Evolutionary conservation across 305 asterid species (phyloP).

Genomic region (Fraxinus ornus): DNA sequence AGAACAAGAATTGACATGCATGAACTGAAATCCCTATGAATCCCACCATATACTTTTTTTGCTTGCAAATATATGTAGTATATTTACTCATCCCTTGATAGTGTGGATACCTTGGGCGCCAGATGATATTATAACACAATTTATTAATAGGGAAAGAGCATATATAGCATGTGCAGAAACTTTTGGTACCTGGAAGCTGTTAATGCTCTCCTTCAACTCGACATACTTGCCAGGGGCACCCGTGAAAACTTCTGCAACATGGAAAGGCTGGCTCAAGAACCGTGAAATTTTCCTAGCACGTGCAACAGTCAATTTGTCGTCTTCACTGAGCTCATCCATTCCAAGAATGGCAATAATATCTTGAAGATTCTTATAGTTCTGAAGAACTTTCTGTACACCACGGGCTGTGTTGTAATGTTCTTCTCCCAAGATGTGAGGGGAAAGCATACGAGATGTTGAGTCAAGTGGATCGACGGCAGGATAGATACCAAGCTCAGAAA

Average conservation of each 20-base stretch:
- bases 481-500: constrained; percentile 96
- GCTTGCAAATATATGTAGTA: neutral
- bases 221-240: constrained; percentile 97
- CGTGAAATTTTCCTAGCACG: constrained; percentile 92
- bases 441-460: constrained; percentile 97
- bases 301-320: constrained; percentile 90
- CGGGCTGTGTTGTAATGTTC: constrained; percentile 94
- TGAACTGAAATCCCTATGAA: neutral
- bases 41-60: neutral
- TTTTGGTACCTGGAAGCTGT: constrained; percentile 80
- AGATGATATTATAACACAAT: neutral
- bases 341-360: constrained; percentile 98
- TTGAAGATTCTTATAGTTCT: constrained; percentile 93
- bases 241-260: constrained; percentile 96
- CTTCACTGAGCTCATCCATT: constrained; percentile 99
- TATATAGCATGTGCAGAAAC: neutral
- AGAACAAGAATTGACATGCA: neutral
- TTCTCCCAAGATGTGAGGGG: constrained; percentile 95
- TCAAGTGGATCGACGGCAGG: constrained; percentile 98
- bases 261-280: constrained; percentile 97
- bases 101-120: neutral
- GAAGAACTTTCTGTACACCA: constrained; percentile 94
- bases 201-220: constrained; percentile 86
- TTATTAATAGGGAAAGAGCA: neutral
- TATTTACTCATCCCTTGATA: neutral